Conservation (phyloP, 805 yeast genomes). For the Candida taoyuanica region DNA sequence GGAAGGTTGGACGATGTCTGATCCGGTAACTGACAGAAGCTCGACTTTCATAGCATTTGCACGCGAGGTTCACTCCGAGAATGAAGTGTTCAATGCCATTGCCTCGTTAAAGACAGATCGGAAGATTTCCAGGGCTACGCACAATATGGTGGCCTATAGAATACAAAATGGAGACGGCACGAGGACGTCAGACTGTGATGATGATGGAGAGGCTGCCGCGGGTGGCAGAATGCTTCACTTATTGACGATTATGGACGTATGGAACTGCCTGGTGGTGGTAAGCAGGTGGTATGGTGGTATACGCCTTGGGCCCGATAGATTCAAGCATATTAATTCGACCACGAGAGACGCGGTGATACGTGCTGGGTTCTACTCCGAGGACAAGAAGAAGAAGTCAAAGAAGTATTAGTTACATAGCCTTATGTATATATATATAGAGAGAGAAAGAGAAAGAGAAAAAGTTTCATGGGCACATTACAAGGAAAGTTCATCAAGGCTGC, state of each 20-base stretch:
- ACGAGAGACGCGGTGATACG: conserved; percentile 78
- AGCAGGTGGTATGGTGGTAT: conserved; percentile 92
- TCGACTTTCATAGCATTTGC: conserved; percentile 84
- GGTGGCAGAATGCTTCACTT: conserved; percentile 83
- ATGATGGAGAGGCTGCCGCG: conserved; percentile 97
- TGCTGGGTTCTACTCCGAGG: conserved; percentile 45
- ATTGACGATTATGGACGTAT: conserved; percentile 65
- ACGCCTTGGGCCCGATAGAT: conserved; percentile 89
- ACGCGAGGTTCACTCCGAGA: conserved; percentile 53
- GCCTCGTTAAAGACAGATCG: conserved; percentile 55
- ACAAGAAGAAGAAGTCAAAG: conserved; percentile 21
- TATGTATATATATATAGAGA: not conserved
- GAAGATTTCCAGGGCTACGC: conserved; percentile 63
- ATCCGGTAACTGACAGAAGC: conserved; percentile 75
- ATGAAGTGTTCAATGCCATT: conserved; percentile 56
- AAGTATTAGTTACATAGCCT: conserved; percentile 25
- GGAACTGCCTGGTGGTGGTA: conserved; percentile 74
- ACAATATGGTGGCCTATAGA: conserved; percentile 86
- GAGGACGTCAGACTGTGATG: conserved; percentile 81
- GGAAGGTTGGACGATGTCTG: conserved; percentile 74
- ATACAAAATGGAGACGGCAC: conserved; percentile 50
- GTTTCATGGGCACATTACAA: not conserved
- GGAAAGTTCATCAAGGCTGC: too few relatives aligned
- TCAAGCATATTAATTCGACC: conserved; percentile 86
- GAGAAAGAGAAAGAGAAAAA: not conserved